Base-by-base conservation (phyloP, 1,139 yeast species). In the Candida albicans region DNA sequence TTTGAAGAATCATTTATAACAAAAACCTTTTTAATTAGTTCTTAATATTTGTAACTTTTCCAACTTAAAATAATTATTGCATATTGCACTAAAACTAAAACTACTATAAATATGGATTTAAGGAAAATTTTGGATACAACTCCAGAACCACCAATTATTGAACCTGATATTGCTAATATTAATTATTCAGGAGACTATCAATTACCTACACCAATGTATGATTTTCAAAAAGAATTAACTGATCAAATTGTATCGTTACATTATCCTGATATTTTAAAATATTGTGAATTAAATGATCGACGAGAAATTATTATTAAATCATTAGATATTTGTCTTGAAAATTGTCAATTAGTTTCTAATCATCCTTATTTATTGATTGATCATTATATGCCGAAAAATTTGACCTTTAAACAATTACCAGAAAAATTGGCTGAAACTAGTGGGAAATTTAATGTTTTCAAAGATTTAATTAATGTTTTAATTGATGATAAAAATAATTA, bases 181-280 rank as follows among this genome's bases (percentile, higher is more conserved):
- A 71, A 67, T 47, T 62, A 59, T 4, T 77, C 84, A 1, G 87
- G 91, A 8, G 96, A 87, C 55, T 89, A 88, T 61, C 78, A 81
- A 61, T 70, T 91, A 35, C 89, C 96, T 0, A 87, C 95, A 4
- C 91, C 96, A 2, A 82, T 91, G 84, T 82, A 87, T 47, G 90
- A 87, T 50, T 86, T 88, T 53, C 98, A 93, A 60, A 85, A 84
- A 56, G 95, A 89, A 57, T 74, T 93, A 43, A 87, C 93, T n/a
- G 96, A 91, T 65, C 96, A 90, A 59, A 90, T 93, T 26, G 87
- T 93, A 7, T 87, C 96, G 1, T 70, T 90, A 36, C 98, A 93
- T 62, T 90, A 90, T 58, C 82, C 95, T 29, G 98, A 91, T 59
- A 88, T 93, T 44, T 70, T 91, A 54, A 84, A 89, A 64, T 89